Evolutionary conservation across 2,329 filamentous ascomycete genomes (phyloP), one percentile per base, ranked within the genome.

Genomic region (Nothophaeocryptopus gaeumannii): DNA sequence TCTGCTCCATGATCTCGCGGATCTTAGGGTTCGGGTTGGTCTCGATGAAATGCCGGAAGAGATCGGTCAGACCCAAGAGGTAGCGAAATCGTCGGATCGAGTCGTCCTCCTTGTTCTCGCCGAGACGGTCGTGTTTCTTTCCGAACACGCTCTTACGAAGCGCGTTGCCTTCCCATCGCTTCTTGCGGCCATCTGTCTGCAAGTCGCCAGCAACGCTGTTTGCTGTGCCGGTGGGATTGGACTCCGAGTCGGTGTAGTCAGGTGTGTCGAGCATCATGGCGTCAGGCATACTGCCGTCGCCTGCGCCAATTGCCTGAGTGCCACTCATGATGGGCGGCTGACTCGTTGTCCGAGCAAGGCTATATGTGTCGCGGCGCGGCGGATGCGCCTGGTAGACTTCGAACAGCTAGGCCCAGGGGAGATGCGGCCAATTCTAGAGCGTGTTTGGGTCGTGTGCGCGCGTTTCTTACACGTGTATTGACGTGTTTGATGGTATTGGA

Each of bases 21-120:
- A 97, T 93, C 63, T 88, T 89, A 12, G 93, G 92, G 66, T 99
- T 91, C 5, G 91, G 92, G 66, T 96, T 99, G 8, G 90, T 89
- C 67, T 97, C 91, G 73, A 99, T 99, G 71, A 99, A 99, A 73
- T 99, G 93, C 58, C 95, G 89, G 76, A 99, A 99, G 14, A 99
- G 78, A 65, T 99, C 93, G 12, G 93, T 99, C 45, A 99, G 78
- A 20, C 95, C 95, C 11, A 99, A 81, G 1, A 99, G 81, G 69
- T 99, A 99, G 57, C 90, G 85, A 69, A 99, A 99, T 67, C 93
- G 81, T 61, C 92, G 84, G 65, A 97, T 89, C 0, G 89, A 95
- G 66, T 97, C 92, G 77, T 96, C 89, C 74, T 96, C 92, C 88
- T 92, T 97, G 42, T 88, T 95, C 67, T 95, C 89, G 65, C 92